A percentile compares a stretch with the other conserved stretches of the same genome.
These are phyloP conservation scores for Populus tomentosa DNA, from an alignment of 441 rosid genomes.

Conservation along the genomic window DNA sequence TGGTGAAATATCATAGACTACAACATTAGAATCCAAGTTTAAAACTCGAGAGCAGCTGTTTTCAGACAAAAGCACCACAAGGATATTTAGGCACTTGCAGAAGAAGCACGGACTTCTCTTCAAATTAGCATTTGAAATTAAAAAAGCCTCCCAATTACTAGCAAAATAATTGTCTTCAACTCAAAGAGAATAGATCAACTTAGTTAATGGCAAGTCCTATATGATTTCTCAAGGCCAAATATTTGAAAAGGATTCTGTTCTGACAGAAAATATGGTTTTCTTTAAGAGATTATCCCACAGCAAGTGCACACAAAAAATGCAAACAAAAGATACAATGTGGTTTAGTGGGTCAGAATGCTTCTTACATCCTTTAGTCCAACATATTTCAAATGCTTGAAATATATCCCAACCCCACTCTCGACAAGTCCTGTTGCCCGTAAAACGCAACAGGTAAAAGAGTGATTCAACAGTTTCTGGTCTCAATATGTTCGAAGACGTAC, in stretches of 20 bases:
- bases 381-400: conserved; percentile 91
- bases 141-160: background rate
- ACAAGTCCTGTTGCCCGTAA: conserved; percentile 93
- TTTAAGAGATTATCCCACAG: background rate
- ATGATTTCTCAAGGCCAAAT: background rate
- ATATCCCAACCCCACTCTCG: conserved; percentile 99
- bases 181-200: background rate
- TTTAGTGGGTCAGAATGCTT: conserved; percentile 13
- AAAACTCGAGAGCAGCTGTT: background rate
- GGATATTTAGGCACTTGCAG: background rate
- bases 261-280: background rate
- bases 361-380: conserved; percentile 91
- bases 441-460: conserved; percentile 89
- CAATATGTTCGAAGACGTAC: conserved; percentile 88
- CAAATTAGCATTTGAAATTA: background rate
- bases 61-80: background rate
- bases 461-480: conserved; percentile 98
- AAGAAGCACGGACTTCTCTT: background rate
- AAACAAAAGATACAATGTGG: background rate
- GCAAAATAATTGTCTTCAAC: background rate
- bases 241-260: background rate
- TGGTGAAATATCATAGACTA: background rate
- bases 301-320: background rate
- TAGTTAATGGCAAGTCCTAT: background rate
- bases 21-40: background rate